Evolutionary conservation across 306 rosid genomes (phyloP).

Genomic region (Medicago truncatula): DNA sequence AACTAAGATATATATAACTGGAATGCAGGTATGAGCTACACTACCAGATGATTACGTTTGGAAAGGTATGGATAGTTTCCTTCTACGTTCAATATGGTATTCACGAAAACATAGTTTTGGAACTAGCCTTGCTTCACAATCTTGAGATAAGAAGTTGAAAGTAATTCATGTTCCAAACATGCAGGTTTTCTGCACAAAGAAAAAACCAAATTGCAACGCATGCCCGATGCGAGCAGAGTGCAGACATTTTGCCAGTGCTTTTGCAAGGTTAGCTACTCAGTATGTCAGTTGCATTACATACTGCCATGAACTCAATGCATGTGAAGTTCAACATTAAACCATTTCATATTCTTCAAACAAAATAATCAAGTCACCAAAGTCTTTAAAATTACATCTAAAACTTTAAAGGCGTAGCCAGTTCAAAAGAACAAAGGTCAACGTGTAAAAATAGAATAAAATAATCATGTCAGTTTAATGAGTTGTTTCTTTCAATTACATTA

Average conservation of each 20-base stretch:
- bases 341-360: constrained; percentile 18
- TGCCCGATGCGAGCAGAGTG: constrained; percentile 99
- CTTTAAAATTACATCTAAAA: constrained; percentile 29
- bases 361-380: constrained; percentile 30
- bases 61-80: constrained; percentile 65
- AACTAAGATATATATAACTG: constrained; percentile 47
- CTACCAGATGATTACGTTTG: constrained; percentile 97
- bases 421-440: constrained; percentile 15
- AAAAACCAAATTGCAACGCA: constrained; percentile 92
- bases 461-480: constrained; percentile 2
- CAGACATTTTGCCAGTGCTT: constrained; percentile 98
- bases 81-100: constrained; percentile 15
- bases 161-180: constrained; percentile 43
- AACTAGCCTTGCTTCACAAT: constrained; percentile 34
- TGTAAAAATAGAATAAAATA: constrained; percentile 11
- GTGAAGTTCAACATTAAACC: constrained; percentile 19
- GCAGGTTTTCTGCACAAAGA: constrained; percentile 97
- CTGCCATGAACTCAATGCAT: constrained; percentile 27
- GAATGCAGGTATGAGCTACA: constrained; percentile 85
- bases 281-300: constrained; percentile 32
- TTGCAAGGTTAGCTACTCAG: constrained; percentile 78
- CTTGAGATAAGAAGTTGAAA: constrained; percentile 28
- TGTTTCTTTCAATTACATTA: constrained; percentile 16
- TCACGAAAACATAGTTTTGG: constrained; percentile 17
- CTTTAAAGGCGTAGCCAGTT: constrained; percentile 26